A percentile compares a stretch with the other conserved stretches of the same genome.
Evolutionary conservation across 1,284 basidiomycete genomes (phyloP).

Genomic region (Cerrena zonata): DNA sequence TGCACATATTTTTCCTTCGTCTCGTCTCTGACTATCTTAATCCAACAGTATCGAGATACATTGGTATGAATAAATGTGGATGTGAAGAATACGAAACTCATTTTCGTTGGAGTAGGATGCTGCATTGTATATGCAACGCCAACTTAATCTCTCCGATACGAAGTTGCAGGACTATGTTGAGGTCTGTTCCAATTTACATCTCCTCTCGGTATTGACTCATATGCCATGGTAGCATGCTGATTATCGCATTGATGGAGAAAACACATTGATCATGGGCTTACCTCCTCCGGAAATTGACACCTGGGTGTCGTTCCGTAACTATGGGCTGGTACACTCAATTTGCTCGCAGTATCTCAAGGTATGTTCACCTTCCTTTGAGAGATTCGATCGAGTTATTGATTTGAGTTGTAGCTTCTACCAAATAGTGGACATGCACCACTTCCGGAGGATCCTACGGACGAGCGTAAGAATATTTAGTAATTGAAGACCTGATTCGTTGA

Average conservation of each 20-base stretch:
- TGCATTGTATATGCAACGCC: slow-evolving; percentile 40
- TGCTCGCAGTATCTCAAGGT: slow-evolving; percentile 10
- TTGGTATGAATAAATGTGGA: slow-evolving; percentile 2
- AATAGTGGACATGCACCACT: slow-evolving; percentile 2
- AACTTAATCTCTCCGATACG: slow-evolving; percentile 37
- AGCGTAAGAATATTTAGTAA: background rate
- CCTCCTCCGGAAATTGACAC: slow-evolving; percentile 36
- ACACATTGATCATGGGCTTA: slow-evolving; percentile 43
- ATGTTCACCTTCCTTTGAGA: slow-evolving; percentile 6
- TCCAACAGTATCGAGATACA: slow-evolving; percentile 9
- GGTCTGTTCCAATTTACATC: slow-evolving; percentile 25
- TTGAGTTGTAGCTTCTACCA: slow-evolving; percentile 9
- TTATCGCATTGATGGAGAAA: slow-evolving; percentile 38
- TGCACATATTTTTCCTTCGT: background rate
- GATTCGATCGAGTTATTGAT: too few relatives aligned
- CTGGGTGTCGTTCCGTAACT: slow-evolving; percentile 38
- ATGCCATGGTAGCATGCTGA: slow-evolving; percentile 32
- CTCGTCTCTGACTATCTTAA: background rate
- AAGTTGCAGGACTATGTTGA: slow-evolving; percentile 49
- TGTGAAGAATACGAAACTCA: too few relatives aligned
- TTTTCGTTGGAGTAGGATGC: too few relatives aligned
- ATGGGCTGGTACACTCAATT: slow-evolving; percentile 17
- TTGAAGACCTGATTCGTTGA: background rate
- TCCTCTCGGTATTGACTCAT: background rate
- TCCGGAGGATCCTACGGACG: slow-evolving; percentile 4